Percentiles rank a stretch among this genome's conserved stretches.
Conservation (phyloP, 352 stramenopile genomes). For the Thraustotheca clavata region DNA sequence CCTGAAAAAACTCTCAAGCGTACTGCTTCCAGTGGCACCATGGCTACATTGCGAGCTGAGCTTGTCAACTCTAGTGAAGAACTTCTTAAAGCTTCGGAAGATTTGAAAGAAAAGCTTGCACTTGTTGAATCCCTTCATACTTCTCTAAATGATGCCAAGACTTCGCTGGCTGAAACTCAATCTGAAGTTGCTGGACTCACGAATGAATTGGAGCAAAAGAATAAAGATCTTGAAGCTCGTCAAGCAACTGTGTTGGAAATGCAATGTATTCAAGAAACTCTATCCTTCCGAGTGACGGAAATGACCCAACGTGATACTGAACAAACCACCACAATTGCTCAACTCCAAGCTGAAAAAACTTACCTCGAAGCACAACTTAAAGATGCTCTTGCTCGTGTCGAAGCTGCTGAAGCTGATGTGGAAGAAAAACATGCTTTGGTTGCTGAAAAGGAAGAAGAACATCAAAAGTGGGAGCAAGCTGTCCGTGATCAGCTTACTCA, state of each 20-base stretch:
- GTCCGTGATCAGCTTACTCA: not conserved
- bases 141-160: not conserved
- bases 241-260: constrained; percentile 12
- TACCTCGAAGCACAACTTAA: not conserved
- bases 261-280: constrained; percentile 14
- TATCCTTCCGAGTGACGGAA: constrained; percentile 18
- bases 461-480: not conserved
- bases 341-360: constrained; percentile 1
- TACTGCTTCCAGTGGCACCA: not conserved
- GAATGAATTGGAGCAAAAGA: not conserved
- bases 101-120: not conserved
- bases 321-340: not conserved
- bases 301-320: constrained; percentile 2
- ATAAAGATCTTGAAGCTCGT: not conserved
- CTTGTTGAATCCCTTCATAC: not conserved
- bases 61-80: constrained; percentile 1
- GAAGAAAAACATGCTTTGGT: not conserved
- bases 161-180: not conserved
- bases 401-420: not conserved
- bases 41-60: constrained; percentile 14
- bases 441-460: not conserved
- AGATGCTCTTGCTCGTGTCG: not conserved
- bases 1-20: not conserved
- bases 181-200: not conserved
- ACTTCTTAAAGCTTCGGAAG: not conserved